These are phyloP conservation scores for Stevia rebaudiana DNA, from an alignment of 140 eudicot genomes.

Conservation along the genomic window DNA sequence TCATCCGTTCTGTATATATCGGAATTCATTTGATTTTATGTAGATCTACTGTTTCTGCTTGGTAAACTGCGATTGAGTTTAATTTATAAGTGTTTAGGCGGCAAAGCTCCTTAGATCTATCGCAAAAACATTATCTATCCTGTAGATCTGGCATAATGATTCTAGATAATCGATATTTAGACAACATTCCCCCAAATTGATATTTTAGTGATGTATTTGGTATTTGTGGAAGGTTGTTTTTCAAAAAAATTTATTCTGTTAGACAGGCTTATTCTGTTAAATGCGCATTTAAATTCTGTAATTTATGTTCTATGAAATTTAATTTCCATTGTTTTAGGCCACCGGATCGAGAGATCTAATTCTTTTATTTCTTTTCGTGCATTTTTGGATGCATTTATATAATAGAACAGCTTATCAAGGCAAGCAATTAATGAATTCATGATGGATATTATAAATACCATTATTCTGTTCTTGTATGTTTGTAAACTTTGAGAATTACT, in stretches of 20 bases:
- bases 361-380: background rate
- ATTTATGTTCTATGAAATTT: background rate
- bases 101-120: constrained; percentile 18
- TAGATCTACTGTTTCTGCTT: constrained; percentile 26
- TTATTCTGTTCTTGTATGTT: background rate
- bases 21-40: constrained; percentile 11
- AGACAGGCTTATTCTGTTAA: constrained; percentile 1
- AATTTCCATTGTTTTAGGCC: background rate
- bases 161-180: background rate
- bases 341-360: background rate
- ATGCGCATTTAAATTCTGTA: background rate
- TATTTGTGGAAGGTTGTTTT: background rate
- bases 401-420: background rate
- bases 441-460: background rate
- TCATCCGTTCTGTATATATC: background rate
- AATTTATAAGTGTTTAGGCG: background rate
- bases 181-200: background rate
- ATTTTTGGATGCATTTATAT: background rate
- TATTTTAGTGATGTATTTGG: background rate
- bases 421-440: background rate
- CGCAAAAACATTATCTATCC: background rate
- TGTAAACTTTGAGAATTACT: background rate
- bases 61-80: constrained; percentile 2
- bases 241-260: too few relatives aligned
- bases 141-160: constrained; percentile 4